These are phyloP conservation scores for Auricularia sp. DNA, from an alignment of 768 basidiomycete species.

Conservation along the genomic window DNA sequence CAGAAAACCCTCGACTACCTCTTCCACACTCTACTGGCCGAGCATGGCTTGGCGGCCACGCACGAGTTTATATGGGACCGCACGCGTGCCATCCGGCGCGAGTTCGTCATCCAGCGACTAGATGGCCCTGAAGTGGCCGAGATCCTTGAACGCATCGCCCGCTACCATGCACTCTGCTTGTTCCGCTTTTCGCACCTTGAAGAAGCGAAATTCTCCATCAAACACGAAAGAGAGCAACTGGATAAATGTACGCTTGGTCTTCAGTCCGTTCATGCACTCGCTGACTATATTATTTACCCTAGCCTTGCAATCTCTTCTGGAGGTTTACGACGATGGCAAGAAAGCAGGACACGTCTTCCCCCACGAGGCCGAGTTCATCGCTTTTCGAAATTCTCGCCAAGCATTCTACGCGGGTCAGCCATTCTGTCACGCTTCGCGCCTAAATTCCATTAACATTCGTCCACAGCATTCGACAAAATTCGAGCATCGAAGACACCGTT, in stretches of 20 bases:
- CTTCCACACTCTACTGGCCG: constrained; percentile 68
- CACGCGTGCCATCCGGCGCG: constrained; percentile 79
- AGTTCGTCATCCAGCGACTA: constrained; percentile 89
- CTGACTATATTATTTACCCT: constrained; percentile 1
- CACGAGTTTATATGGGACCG: constrained; percentile 88
- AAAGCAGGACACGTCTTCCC: constrained; percentile 54
- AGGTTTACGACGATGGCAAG: constrained; percentile 79
- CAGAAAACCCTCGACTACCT: constrained; percentile 88
- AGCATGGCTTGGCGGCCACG: constrained; percentile 57
- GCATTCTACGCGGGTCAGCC: constrained; percentile 19
- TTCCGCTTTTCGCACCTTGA: constrained; percentile 30
- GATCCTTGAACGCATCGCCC: constrained; percentile 86
- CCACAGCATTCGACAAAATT: constrained; percentile 18
- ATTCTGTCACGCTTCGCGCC: constrained; percentile 26
- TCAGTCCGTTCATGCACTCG: not conserved
- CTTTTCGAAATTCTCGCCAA: constrained; percentile 47
- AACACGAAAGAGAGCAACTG: constrained; percentile 74
- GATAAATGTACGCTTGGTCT: constrained; percentile 58
- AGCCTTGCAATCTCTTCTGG: constrained; percentile 89
- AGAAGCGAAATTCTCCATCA: constrained; percentile 40
- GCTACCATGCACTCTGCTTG: constrained; percentile 83
- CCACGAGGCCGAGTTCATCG: constrained; percentile 90
- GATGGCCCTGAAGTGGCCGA: constrained; percentile 71
- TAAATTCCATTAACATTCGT: constrained; percentile 20
- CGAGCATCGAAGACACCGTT: constrained; percentile 9